Evolutionary conservation across 23 red algal genomes (phyloP), one percentile per base, ranked within the genome.

Genomic region (Cyanidiococcus yangmingshanensis): DNA sequence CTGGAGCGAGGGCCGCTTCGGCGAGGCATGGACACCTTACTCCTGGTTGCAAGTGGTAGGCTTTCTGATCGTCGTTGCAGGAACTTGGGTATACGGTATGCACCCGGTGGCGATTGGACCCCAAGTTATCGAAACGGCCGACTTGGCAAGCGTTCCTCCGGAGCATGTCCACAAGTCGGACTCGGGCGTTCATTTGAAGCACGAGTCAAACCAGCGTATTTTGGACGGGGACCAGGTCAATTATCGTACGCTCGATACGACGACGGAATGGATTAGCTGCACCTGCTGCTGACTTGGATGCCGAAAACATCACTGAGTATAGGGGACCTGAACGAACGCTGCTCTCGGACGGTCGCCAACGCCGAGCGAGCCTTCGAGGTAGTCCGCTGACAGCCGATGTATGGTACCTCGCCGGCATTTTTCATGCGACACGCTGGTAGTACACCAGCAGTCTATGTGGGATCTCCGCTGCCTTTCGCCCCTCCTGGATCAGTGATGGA

Each of bases 21-120:
- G 92, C 77, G 92, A 96, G 59, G 21, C 75, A 25, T 90, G 87
- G 87, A 90, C 83, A n/a, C 26, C 40, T 26, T 90, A 96, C 77
- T 89, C 85, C 24, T 88, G 74, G 71, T 27, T 90, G 33, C 92
- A 96, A 38, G 83, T 85, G 35, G 37, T 57, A 3, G 92, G 92
- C 2, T 96, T 96, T 82, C 68, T 82, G 57, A 34, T 90, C 45
- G 68, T 90, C 37, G 86, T 96, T 37, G 27, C 76, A 16, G 92
- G 92, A 57, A 96, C 92, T 21, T 76, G 90, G 51, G 41, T 81
- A 41, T 96, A 96, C 82, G 85, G 86, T 75, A 74, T 82, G 24
- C 76, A 87, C 41, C 74, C 83, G 15, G 18, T 50, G 2, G 77
- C 74, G 16, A 71, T 71, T 35, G 63, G 63, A 35, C 63, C 63